These are phyloP conservation scores for Chaetomiaceae sp. DNA, from an alignment of 2,329 filamentous ascomycete genomes.

Conservation along the genomic window DNA sequence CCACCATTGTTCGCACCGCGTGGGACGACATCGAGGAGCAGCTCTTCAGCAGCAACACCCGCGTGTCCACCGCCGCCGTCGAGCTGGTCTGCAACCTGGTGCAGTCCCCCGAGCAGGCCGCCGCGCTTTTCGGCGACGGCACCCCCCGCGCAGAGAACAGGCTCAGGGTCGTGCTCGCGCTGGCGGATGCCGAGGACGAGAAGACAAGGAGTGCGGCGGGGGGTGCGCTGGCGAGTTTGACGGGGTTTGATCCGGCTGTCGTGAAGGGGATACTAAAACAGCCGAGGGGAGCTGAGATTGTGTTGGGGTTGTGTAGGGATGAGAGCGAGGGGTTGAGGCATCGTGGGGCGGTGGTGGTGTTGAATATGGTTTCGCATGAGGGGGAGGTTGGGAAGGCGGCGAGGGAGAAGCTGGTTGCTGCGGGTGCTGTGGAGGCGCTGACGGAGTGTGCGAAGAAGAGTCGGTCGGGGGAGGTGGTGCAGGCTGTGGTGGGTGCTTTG, in stretches of 20 bases:
- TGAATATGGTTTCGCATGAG: constrained; percentile 66
- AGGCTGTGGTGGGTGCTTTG: constrained; percentile 66
- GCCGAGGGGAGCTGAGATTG: constrained; percentile 66
- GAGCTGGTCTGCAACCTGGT: constrained; percentile 92
- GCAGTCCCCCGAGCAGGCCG: constrained; percentile 57
- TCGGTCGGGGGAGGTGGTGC: constrained; percentile 64
- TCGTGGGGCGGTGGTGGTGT: constrained; percentile 69
- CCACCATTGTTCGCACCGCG: constrained; percentile 66
- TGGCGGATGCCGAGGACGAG: constrained; percentile 79
- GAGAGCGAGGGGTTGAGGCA: constrained; percentile 64
- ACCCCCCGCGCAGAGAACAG: constrained; percentile 63
- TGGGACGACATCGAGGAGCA: constrained; percentile 80
- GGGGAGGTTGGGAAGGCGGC: constrained; percentile 61
- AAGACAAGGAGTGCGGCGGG: constrained; percentile 79
- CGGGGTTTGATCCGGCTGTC: constrained; percentile 65
- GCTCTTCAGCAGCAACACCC: constrained; percentile 68
- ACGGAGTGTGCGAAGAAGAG: constrained; percentile 67
- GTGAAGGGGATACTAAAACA: constrained; percentile 66
- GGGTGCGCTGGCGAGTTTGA: constrained; percentile 81
- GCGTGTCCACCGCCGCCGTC: constrained; percentile 76
- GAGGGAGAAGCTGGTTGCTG: constrained; percentile 55
- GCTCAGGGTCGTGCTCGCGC: constrained; percentile 77
- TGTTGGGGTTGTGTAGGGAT: constrained; percentile 77
- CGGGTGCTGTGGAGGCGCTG: constrained; percentile 62
- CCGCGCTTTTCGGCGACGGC: constrained; percentile 65